Percentiles rank a stretch among this genome's conserved stretches.
Conservation (phyloP, 768 basidiomycete species). For the Kwoniella bestiolae region DNA sequence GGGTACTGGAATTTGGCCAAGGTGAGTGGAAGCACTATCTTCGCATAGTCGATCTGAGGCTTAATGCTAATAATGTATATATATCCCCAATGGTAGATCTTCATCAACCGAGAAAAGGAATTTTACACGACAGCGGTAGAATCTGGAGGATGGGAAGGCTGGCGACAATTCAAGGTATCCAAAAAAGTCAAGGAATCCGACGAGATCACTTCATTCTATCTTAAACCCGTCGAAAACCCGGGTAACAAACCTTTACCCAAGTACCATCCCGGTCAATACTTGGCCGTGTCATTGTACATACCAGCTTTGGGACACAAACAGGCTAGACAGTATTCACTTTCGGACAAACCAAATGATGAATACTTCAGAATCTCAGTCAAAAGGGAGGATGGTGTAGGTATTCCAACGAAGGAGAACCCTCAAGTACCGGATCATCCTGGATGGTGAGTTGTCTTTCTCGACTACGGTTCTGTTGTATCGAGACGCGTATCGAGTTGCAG, state of each 20-base stretch:
- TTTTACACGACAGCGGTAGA: conserved; percentile 16
- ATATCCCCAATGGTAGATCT: conserved; percentile 16
- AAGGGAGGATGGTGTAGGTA: conserved; percentile 13
- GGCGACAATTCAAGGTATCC: conserved; percentile 27
- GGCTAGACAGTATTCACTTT: conserved; percentile 33
- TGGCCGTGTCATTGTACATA: conserved; percentile 26
- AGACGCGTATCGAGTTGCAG: too few relatives aligned
- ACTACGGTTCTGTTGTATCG: too few relatives aligned
- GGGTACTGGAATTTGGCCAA: conserved; percentile 33
- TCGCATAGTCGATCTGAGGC: neutral
- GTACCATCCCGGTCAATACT: conserved; percentile 33
- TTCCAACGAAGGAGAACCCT: conserved; percentile 10
- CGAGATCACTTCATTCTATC: conserved; percentile 33
- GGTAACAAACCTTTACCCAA: conserved; percentile 15
- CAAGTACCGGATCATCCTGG: conserved; percentile 13
- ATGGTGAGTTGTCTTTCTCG: conserved; percentile 23
- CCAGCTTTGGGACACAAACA: conserved; percentile 27
- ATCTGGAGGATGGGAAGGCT: conserved; percentile 28
- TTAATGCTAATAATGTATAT: neutral
- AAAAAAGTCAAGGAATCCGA: conserved; percentile 29
- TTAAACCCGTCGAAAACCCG: conserved; percentile 14
- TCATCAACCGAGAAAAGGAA: conserved; percentile 29
- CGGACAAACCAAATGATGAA: conserved; percentile 24
- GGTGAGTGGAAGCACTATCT: conserved; percentile 1
- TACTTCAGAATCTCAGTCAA: conserved; percentile 36